phyloP scores from a whole-genome alignment of 1,284 basidiomycete genomes.

The Trichosporon coremiiforme region DNA sequence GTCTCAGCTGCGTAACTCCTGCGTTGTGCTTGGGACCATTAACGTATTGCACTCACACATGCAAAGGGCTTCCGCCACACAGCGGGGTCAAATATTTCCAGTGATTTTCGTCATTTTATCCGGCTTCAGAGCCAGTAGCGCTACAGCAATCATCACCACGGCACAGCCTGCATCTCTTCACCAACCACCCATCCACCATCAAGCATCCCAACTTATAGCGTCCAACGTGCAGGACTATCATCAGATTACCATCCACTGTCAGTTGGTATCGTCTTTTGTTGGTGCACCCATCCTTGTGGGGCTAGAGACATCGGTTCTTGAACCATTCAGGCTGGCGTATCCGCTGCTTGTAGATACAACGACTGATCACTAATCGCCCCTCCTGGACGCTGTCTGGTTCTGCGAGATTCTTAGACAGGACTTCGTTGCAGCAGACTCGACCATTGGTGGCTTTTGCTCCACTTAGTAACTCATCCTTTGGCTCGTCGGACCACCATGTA shows the following conservation, averaged over 20 bases:
- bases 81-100: no score
- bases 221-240: constrained; percentile 18
- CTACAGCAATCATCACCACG: no score
- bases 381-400: constrained; percentile 7
- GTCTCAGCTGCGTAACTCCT: no score
- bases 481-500: background rate
- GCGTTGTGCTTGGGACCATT: no score
- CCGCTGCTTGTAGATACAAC: constrained; percentile 15
- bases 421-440: constrained; percentile 11
- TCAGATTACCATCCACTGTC: constrained; percentile 19
- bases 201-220: constrained; percentile 18
- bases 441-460: background rate
- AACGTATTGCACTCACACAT: no score
- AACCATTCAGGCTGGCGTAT: constrained; percentile 14
- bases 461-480: background rate
- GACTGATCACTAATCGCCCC: constrained; percentile 19
- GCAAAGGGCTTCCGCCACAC: no score
- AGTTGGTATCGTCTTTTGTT: constrained; percentile 19
- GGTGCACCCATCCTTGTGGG: constrained; percentile 9
- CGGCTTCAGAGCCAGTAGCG: background rate
- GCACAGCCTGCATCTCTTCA: no score
- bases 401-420: no score
- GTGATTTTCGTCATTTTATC: background rate
- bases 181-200: constrained; percentile 17
- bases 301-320: constrained; percentile 14